A percentile compares a stretch with the other conserved stretches of the same genome.
Evolutionary conservation across 2,329 filamentous ascomycete genomes (phyloP).

Genomic region (Amylocarpus encephaloides): DNA sequence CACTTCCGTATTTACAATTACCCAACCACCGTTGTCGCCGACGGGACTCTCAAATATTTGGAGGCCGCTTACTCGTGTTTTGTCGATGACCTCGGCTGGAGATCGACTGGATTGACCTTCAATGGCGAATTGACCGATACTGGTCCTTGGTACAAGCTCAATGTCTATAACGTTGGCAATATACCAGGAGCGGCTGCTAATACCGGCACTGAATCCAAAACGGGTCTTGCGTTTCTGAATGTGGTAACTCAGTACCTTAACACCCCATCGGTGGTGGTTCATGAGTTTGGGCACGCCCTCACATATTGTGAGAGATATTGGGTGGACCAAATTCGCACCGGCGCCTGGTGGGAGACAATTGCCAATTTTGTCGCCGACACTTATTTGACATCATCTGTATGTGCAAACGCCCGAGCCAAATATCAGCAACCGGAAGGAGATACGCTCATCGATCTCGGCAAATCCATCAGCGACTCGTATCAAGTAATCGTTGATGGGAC

Average conservation of each 20-base stretch:
- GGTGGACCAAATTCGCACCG: neutral
- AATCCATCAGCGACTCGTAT: neutral
- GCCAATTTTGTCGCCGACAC: conserved; percentile 2
- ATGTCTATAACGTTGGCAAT: neutral
- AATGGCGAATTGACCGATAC: neutral
- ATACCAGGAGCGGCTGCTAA: neutral
- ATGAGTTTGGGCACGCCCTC: neutral
- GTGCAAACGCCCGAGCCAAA: neutral
- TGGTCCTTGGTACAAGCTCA: conserved; percentile 1
- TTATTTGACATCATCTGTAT: neutral
- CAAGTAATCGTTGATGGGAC: conserved; percentile 2
- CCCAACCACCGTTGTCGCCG: neutral
- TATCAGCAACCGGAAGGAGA: neutral
- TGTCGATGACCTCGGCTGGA: conserved; percentile 1
- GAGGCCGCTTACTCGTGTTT: conserved; percentile 5
- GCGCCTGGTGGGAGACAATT: conserved; percentile 3
- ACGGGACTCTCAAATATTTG: neutral
- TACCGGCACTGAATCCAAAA: neutral
- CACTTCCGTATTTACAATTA: conserved; percentile 2
- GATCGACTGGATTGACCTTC: conserved; percentile 1
- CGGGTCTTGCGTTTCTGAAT: neutral
- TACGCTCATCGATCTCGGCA: neutral
- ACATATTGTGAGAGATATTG: conserved; percentile 1
- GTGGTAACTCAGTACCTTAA: neutral
- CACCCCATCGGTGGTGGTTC: neutral